These are phyloP conservation scores for Wickerhamiella brachini DNA, from an alignment of 805 yeast species.

Conservation along the genomic window DNA sequence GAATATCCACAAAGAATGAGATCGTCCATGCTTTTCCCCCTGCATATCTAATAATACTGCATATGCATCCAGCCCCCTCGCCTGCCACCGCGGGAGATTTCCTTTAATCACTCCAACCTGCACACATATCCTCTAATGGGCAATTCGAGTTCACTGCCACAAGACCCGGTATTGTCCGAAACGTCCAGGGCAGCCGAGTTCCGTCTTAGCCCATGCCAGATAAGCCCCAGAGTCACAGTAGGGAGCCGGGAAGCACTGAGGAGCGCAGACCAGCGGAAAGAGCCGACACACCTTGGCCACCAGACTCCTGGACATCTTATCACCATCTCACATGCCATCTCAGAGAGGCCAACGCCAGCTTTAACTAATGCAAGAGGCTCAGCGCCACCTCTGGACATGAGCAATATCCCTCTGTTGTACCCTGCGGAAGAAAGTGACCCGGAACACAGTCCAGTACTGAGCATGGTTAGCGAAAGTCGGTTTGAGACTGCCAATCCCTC, in stretches of 20 bases:
- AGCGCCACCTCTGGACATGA: conserved; percentile 4
- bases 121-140: neutral
- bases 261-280: too few species aligned
- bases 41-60: neutral
- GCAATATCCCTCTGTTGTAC: conserved; percentile 10
- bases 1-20: too few species aligned
- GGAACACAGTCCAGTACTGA: neutral
- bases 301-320: too few species aligned
- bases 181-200: neutral
- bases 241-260: too few species aligned
- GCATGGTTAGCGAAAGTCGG: neutral
- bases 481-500: neutral
- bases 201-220: neutral
- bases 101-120: neutral
- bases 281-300: too few species aligned
- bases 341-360: too few species aligned
- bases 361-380: too few species aligned
- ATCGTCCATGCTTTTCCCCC: too few species aligned
- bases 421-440: conserved; percentile 2
- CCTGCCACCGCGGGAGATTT: neutral
- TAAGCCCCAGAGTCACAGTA: neutral
- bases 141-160: neutral
- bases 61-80: neutral
- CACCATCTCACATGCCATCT: too few species aligned
- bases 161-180: neutral